A percentile compares a stretch with the other conserved stretches of the same genome.
These are phyloP conservation scores for Ascobolus immersus DNA, from an alignment of 495 filamentous ascomycete genomes.

Conservation along the genomic window DNA sequence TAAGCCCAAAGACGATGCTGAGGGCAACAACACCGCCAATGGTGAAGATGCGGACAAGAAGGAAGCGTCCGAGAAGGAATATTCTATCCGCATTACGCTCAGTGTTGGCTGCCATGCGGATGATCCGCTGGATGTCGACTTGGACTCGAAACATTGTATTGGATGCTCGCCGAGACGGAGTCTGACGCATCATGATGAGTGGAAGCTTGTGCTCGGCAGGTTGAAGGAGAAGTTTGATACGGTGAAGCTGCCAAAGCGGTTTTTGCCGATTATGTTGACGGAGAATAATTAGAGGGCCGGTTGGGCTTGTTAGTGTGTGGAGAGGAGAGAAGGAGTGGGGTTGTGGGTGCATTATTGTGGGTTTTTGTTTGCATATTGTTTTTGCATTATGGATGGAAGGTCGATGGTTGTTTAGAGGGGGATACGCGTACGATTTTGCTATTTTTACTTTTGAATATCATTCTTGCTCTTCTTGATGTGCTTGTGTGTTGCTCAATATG, in stretches of 20 bases:
- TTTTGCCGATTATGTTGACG: constrained; percentile 73
- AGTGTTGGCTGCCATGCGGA: constrained; percentile 87
- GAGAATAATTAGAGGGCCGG: too few species aligned
- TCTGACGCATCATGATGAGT: constrained; percentile 74
- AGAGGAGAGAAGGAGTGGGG: too few species aligned
- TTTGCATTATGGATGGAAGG: too few species aligned
- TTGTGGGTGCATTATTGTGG: too few species aligned
- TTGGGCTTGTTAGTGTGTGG: too few species aligned
- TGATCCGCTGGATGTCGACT: constrained; percentile 81
- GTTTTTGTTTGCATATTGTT: too few species aligned
- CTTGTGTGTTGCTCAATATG: too few species aligned
- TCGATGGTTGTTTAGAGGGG: too few species aligned
- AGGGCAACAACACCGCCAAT: constrained; percentile 32
- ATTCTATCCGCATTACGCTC: constrained; percentile 87
- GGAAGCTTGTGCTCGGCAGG: constrained; percentile 87
- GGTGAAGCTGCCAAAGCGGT: constrained; percentile 82
- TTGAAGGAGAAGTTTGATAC: constrained; percentile 81
- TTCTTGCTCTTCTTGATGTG: too few species aligned
- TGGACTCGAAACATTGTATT: constrained; percentile 86
- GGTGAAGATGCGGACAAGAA: constrained; percentile 18
- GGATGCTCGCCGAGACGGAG: constrained; percentile 71
- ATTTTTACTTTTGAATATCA: too few species aligned
- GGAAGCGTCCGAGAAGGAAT: constrained; percentile 20
- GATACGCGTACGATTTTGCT: too few species aligned
- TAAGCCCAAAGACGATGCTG: too few species aligned